Conservation (phyloP, 441 rosid species). For the Breynia disticha region DNA sequence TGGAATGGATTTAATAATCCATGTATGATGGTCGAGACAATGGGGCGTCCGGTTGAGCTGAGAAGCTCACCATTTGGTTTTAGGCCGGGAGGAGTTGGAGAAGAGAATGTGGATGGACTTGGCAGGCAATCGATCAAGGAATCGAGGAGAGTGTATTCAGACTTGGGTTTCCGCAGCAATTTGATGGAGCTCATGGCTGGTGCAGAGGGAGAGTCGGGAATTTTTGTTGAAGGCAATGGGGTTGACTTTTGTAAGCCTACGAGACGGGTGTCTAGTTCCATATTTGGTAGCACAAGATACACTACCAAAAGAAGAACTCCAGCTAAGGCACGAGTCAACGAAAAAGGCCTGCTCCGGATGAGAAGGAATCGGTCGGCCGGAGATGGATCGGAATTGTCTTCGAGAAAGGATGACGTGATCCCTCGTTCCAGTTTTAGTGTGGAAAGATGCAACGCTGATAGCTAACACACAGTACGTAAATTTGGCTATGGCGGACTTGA, state of each 20-base stretch:
- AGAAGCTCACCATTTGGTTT: conserved; percentile 21
- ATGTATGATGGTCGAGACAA: conserved; percentile 89
- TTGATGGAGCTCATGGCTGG: conserved; percentile 62
- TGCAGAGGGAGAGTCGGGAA: conserved; percentile 31
- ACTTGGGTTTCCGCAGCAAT: conserved; percentile 63
- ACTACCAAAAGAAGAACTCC: conserved; percentile 19
- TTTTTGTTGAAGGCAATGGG: conserved; percentile 15
- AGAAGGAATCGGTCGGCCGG: conserved; percentile 29
- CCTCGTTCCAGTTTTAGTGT: conserved; percentile 18
- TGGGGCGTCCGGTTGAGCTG: conserved; percentile 62
- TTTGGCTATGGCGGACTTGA: no score
- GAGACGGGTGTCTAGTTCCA: conserved; percentile 26
- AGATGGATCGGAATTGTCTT: conserved; percentile 22
- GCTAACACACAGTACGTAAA: conserved; percentile 5
- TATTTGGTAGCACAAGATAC: conserved; percentile 31
- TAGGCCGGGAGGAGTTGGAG: conserved; percentile 15
- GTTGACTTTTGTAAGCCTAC: conserved; percentile 18
- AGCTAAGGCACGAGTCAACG: conserved; percentile 10
- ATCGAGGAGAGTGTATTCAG: conserved; percentile 53
- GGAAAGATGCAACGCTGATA: conserved; percentile 16
- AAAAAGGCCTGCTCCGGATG: conserved; percentile 11
- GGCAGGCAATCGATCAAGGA: conserved; percentile 27
- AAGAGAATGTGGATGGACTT: conserved; percentile 24
- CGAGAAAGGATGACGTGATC: conserved; percentile 15
- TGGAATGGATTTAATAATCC: conserved; percentile 96